phyloP scores from a whole-genome alignment of 2,329 filamentous ascomycete species.

The Orbilia brochopaga region DNA sequence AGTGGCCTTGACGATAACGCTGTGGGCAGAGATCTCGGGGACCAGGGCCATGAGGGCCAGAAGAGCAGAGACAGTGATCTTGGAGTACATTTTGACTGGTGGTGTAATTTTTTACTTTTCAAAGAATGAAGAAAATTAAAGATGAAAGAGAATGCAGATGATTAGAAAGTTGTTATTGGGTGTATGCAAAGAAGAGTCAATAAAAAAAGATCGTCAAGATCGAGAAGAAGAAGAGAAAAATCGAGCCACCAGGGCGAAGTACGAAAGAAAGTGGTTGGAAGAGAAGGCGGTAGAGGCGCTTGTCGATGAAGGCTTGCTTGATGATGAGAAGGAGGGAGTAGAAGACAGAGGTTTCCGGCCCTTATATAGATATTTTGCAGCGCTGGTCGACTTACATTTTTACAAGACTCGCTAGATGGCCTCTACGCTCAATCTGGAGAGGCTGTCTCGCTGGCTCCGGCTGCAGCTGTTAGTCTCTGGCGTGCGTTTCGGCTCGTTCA shows the following conservation, averaged over 20 bases:
- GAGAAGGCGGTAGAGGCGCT: constrained; percentile 39
- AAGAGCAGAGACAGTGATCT: constrained; percentile 57
- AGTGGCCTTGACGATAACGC: constrained; percentile 66
- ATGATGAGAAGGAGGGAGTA: constrained; percentile 23
- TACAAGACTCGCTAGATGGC: too few species aligned
- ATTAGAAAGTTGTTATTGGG: constrained; percentile 32
- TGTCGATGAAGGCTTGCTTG: constrained; percentile 47
- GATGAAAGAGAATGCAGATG: constrained; percentile 18
- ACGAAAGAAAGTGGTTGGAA: constrained; percentile 19
- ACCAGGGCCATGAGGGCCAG: constrained; percentile 64
- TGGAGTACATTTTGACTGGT: constrained; percentile 58
- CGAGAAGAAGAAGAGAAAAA: constrained; percentile 39
- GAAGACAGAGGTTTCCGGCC: not conserved
- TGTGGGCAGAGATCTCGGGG: constrained; percentile 67
- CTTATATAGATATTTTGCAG: not conserved
- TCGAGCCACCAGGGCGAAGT: constrained; percentile 49
- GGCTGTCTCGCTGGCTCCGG: too few species aligned
- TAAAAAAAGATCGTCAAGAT: constrained; percentile 48
- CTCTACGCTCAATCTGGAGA: too few species aligned
- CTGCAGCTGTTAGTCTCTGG: too few species aligned
- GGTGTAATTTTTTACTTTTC: constrained; percentile 5
- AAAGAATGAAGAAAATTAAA: constrained; percentile 7
- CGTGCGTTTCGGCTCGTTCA: too few species aligned
- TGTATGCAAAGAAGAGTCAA: constrained; percentile 28
- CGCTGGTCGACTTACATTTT: too few species aligned